Evolutionary conservation across 164 flowering plant species (phyloP), one percentile per base, ranked within the genome.

Genomic region (Tinospora cordifolia): DNA sequence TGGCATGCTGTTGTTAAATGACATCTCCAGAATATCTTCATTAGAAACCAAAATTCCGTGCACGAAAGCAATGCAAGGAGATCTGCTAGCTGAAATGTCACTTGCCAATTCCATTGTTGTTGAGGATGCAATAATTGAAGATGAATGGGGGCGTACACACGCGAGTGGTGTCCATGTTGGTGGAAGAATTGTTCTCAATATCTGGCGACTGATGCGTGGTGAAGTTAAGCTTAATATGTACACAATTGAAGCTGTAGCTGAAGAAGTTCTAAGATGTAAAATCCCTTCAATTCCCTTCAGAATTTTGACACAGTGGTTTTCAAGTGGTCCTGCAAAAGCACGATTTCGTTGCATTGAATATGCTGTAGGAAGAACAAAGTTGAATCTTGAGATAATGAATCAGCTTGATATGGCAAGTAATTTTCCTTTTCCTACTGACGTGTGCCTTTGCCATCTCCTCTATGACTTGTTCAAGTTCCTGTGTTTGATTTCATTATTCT

Each of bases 101-200:
- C 8, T 75, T 75, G 69, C 79, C 67, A 86, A 86, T 72, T 65
- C 88, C 65, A 73, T 71, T 62, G 34, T 62, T 47, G 49, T 78
- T 57, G 89, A 81, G 51, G 82, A 83, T 75, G 78, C 83, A 63
- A 72, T 90, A 74, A 87, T 92, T 79, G 93, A 82, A 64, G 99
- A 95, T 83, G 98, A 95, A 75, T 95, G 99, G 99, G 99, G 99
- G 14, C 83, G 99, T 63, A 95, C 98, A 41, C 99, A 95, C 85
- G 97, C 91, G 0, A 92, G 99, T 78, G 99, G 99, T 65, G 81
- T 95, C 65, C 96, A 90, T 81, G 96, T 92, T 72, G 86, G 87
- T 80, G 99, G 99, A 68, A 85, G 99, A 80, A 79, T 90, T 80
- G 92, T 94, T 63, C 93, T 92, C 51, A 94, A 94, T 79, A 69